Base-by-base conservation (phyloP, 257 asterid species). In the Agastache rugosa region DNA sequence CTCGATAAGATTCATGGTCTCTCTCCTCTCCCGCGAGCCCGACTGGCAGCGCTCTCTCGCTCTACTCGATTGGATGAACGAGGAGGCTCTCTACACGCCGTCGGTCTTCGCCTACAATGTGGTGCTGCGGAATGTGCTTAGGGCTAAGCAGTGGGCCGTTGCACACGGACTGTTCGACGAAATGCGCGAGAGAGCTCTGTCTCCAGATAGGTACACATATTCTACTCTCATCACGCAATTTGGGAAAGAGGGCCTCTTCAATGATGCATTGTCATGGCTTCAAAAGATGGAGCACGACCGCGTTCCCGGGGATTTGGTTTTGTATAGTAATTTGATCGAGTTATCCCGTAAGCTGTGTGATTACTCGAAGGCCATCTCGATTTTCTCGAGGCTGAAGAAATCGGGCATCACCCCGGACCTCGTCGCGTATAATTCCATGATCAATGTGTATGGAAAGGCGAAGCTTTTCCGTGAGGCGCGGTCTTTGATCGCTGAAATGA, bases 391-490 rank as follows among this genome's bases (percentile, higher is more conserved):
- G 76, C 77, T 95, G 77, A 95, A 95, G 81, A 75, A 88, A 11
- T 86, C 92, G 0, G 97, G 96, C 11, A 90, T 95, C 17, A 64
- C 76, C 2, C 97, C 97, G 20, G 99, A 95, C 78, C 89, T 90
- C 16, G 93, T 95, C 6, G 99, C 93, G 2, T 95, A 92, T 59
- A 92, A 95, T 79, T 72, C 93, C 0, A 95, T 90, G 99, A 87
- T 95, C 51, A 90, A 95, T 73, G 97, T 95, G 82, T 95, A 85
- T 72, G 99, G 99, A 10, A 95, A 95, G 87, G 99, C 99, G 16
- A 92, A 87, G 91, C 90, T 95, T 70, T 90, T 92, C 66, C 89
- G 84, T 0, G 97, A 95, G 80, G 99, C 99, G 0, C 64, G 87
- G 53, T 62, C 82, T 17, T 69, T 92, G 86, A 67, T 95, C 23